Conservation (phyloP, 1,139 yeast genomes). For the Arxiozyma slooffiae region DNA sequence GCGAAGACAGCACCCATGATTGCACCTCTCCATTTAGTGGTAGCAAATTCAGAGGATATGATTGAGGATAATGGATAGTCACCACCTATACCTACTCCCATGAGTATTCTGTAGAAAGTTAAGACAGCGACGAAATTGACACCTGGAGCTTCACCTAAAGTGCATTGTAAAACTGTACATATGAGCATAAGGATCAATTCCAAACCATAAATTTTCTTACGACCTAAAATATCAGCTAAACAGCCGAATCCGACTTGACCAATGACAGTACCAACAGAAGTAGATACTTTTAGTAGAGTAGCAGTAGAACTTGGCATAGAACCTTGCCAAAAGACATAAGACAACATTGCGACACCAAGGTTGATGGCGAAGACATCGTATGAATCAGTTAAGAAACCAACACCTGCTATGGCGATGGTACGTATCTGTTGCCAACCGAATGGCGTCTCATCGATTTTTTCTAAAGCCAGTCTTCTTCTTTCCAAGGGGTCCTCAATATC, state of each 20-base stretch:
- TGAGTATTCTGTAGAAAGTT: constrained; percentile 65
- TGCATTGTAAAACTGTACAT: constrained; percentile 72
- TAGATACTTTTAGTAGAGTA: constrained; percentile 74
- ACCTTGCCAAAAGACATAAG: constrained; percentile 65
- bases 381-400: constrained; percentile 87
- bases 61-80: constrained; percentile 96
- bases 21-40: constrained; percentile 94
- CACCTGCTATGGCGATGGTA: constrained; percentile 86
- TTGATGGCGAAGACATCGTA: constrained; percentile 87
- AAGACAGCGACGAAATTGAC: constrained; percentile 63
- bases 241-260: constrained; percentile 87
- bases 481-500: constrained; percentile 81
- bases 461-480: constrained; percentile 81
- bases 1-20: constrained; percentile 91
- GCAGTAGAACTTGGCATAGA: constrained; percentile 54
- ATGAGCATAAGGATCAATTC: constrained; percentile 76
- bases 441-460: constrained; percentile 73
- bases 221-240: constrained; percentile 75
- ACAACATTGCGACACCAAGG: constrained; percentile 66
- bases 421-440: constrained; percentile 86
- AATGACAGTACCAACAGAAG: constrained; percentile 87
- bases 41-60: constrained; percentile 79
- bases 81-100: constrained; percentile 99
- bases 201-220: constrained; percentile 78
- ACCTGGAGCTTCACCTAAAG: constrained; percentile 59